phyloP scores from a whole-genome alignment of 2,329 filamentous ascomycete genomes.

The Fusarium neocosmosporiellum region DNA sequence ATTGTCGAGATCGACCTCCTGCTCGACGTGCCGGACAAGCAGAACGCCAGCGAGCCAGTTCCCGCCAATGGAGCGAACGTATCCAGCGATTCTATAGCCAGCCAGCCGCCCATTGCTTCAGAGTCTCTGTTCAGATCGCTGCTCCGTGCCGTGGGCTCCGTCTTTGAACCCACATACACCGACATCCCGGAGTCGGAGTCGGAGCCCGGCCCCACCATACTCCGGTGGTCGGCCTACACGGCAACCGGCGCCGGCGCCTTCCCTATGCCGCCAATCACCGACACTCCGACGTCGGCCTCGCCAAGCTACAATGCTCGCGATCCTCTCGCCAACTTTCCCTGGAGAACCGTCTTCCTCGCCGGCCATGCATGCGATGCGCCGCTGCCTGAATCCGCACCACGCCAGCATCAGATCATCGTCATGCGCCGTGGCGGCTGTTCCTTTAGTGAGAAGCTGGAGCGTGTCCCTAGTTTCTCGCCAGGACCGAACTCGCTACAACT shows the following conservation, averaged over 20 bases:
- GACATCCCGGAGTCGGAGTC: constrained; percentile 44
- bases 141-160: constrained; percentile 59
- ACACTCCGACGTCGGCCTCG: constrained; percentile 61
- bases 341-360: constrained; percentile 78
- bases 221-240: constrained; percentile 65
- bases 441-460: constrained; percentile 84
- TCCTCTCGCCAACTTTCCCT: constrained; percentile 64
- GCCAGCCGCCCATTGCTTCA: constrained; percentile 35
- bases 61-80: constrained; percentile 31
- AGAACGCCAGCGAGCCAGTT: constrained; percentile 40
- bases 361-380: constrained; percentile 73
- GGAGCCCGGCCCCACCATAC: constrained; percentile 53
- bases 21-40: constrained; percentile 40
- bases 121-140: constrained; percentile 60
- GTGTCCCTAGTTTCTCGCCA: constrained; percentile 83
- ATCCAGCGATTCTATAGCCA: constrained; percentile 19
- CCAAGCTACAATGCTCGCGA: constrained; percentile 55
- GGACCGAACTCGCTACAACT: constrained; percentile 74
- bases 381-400: constrained; percentile 62
- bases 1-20: constrained; percentile 79
- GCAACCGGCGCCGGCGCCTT: constrained; percentile 70
- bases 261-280: constrained; percentile 73
- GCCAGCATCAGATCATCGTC: constrained; percentile 80
- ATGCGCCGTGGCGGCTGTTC: constrained; percentile 85
- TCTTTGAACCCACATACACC: constrained; percentile 52